Percentiles rank a stretch among this genome's conserved stretches.
Evolutionary conservation across 1,139 yeast genomes (phyloP).

Genomic region (Saccharomyces hybrid): DNA sequence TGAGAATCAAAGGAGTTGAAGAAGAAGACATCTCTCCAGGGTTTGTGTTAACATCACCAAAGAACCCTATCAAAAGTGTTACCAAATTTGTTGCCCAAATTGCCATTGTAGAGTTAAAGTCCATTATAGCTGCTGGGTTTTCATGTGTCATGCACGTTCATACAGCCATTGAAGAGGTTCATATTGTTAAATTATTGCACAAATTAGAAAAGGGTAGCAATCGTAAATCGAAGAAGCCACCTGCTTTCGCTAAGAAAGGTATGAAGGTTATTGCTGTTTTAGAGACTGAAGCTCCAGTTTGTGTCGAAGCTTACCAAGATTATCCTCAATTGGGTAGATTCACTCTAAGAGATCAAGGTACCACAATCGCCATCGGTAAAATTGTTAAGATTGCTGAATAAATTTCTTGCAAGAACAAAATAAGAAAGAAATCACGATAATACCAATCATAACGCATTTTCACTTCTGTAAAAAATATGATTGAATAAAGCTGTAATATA

Average conservation of each 20-base stretch:
- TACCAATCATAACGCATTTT: neutral
- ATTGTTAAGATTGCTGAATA: slow-evolving; percentile 61
- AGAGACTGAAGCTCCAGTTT: slow-evolving; percentile 78
- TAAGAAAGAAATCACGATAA: neutral
- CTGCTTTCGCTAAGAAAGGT: slow-evolving; percentile 97
- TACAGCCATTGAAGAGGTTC: slow-evolving; percentile 95
- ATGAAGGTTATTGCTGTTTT: slow-evolving; percentile 94
- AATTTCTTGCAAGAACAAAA: neutral
- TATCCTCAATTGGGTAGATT: slow-evolving; percentile 96
- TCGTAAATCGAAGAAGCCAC: slow-evolving; percentile 92
- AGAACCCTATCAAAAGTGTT: slow-evolving; percentile 85
- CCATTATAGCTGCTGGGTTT: slow-evolving; percentile 89
- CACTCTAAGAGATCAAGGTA: slow-evolving; percentile 96
- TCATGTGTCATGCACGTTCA: slow-evolving; percentile 98
- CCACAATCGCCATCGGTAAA: slow-evolving; percentile 96
- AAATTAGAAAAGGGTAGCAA: slow-evolving; percentile 94
- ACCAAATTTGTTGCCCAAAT: slow-evolving; percentile 91
- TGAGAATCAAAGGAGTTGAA: slow-evolving; percentile 89
- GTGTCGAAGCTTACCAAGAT: slow-evolving; percentile 87
- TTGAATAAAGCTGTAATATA: neutral
- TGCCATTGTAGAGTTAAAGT: slow-evolving; percentile 92
- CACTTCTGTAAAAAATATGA: neutral
- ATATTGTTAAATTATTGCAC: slow-evolving; percentile 73
- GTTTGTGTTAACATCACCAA: slow-evolving; percentile 77
- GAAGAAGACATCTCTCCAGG: slow-evolving; percentile 94